Percentiles rank a stretch among this genome's conserved stretches.
Conservation (phyloP, 164 flowering plant species). For the Umbellularia californica region DNA sequence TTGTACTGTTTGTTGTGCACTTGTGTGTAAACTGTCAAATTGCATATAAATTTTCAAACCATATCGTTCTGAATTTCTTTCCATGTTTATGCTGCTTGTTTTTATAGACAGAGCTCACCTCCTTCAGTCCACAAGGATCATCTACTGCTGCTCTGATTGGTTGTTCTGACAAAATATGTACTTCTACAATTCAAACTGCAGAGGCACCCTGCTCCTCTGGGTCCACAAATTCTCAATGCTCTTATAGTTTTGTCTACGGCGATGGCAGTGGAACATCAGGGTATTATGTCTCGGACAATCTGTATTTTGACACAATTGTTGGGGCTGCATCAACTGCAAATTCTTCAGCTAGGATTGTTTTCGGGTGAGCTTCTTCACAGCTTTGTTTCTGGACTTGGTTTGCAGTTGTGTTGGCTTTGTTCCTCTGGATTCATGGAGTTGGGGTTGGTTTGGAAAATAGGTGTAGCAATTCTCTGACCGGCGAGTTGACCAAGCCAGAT, state of each 20-base stretch:
- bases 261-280: slow-evolving; percentile 97
- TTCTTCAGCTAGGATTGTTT: slow-evolving; percentile 63
- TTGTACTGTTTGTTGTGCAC: background rate
- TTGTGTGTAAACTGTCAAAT: background rate
- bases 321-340: slow-evolving; percentile 43
- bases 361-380: slow-evolving; percentile 54
- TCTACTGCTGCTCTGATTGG: slow-evolving; percentile 51
- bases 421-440: slow-evolving; percentile 11
- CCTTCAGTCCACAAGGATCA: slow-evolving; percentile 64
- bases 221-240: slow-evolving; percentile 43
- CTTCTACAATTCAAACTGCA: slow-evolving; percentile 47
- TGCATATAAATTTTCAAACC: background rate
- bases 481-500: slow-evolving; percentile 81
- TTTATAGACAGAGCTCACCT: slow-evolving; percentile 60
- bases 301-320: slow-evolving; percentile 48
- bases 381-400: background rate
- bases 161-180: slow-evolving; percentile 66
- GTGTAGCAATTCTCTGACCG: slow-evolving; percentile 73
- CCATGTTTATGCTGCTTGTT: background rate
- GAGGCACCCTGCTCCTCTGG: slow-evolving; percentile 55
- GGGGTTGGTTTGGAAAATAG: slow-evolving; percentile 73
- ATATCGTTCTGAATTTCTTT: background rate
- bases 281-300: slow-evolving; percentile 65
- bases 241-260: slow-evolving; percentile 78
- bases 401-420: too few relatives aligned